Base-by-base conservation (phyloP, 192 early-diverging fungal genomes). In the Linnemannia elongata region DNA sequence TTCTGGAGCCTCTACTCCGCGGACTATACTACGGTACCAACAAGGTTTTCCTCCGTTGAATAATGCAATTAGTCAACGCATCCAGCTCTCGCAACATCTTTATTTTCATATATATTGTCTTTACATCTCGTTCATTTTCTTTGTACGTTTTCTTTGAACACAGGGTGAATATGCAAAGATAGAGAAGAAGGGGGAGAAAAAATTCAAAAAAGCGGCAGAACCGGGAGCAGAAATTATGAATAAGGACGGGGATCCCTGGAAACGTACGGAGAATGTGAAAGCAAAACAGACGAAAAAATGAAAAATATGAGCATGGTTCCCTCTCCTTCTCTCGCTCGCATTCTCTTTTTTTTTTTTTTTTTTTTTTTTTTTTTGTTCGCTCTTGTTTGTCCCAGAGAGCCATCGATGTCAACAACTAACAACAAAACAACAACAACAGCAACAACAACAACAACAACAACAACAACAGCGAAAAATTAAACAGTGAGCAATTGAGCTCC, bases 351-450 rank as follows among this genome's bases (percentile, higher is more conserved):
- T 7, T 24, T n/a, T 57, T n/a, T 8, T n/a, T 57, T n/a, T 13
- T n/a, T 0, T 15, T 15, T 30, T 66, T 30, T 27, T 66, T 24
- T 22, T 27, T 57, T 27, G 55, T 15, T 66, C 49, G 49, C 44
- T 52, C 49, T 52, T 52, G 49, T 52, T 30, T 66, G 60, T 33
- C 12, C 9, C 27, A 66, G 60, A n/a, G 60, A 66, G 60, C 60
- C 60, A 66, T 66, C 60, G 60, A 66, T 66, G 60, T 66, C 60
- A 66, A 66, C 60, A 57, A 27, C 20, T 4, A 54, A 54, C 52
- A 54, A 5, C 3, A 17, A 54, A 27, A 60, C 52, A 54, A 49
- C 47, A 49, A 17, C 47, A 49, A 15, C 47, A 49, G 7, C 47
- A 49, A 49, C 47, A 17, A 49, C 47, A 49, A 49, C 47, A 54